Evolutionary conservation across 2,329 filamentous ascomycete species (phyloP).

Genomic region (Calonectria hongkongensis): DNA sequence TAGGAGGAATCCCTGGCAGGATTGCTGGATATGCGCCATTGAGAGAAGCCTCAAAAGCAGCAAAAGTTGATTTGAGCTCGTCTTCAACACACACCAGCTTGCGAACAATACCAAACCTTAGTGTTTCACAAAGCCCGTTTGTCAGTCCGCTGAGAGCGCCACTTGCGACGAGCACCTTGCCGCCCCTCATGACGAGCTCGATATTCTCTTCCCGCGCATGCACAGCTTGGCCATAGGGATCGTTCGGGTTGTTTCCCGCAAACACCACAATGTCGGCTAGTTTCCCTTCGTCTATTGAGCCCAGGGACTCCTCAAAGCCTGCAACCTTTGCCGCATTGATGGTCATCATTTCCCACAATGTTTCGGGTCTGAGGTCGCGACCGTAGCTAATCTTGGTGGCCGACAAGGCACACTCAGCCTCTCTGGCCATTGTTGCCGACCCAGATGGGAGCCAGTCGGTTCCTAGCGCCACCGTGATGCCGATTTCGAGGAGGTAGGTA

Average conservation of each 20-base stretch:
- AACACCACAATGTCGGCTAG: constrained; percentile 33
- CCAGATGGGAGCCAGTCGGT: constrained; percentile 38
- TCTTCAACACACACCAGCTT: constrained; percentile 25
- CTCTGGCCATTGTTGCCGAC: constrained; percentile 34
- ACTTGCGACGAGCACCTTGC: constrained; percentile 27
- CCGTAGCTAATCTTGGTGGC: constrained; percentile 14
- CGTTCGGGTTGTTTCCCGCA: neutral
- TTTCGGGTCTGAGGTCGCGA: constrained; percentile 7
- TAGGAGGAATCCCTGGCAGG: constrained; percentile 18
- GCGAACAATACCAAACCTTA: constrained; percentile 8
- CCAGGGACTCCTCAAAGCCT: constrained; percentile 21
- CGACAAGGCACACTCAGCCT: constrained; percentile 19
- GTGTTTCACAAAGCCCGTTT: neutral
- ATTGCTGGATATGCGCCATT: constrained; percentile 28
- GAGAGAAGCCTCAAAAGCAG: neutral
- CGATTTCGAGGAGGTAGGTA: constrained; percentile 24
- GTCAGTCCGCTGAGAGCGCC: neutral
- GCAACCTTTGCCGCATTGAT: constrained; percentile 33
- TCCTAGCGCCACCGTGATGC: constrained; percentile 35
- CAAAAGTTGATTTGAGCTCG: constrained; percentile 17
- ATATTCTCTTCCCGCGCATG: constrained; percentile 7
- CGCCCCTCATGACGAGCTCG: constrained; percentile 31
- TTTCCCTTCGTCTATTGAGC: constrained; percentile 27
- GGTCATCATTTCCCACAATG: constrained; percentile 38
- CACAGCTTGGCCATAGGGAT: constrained; percentile 26